Percentiles rank a stretch among this genome's conserved stretches.
Conservation (phyloP, 495 filamentous ascomycete species). For the Paragyromitra xinjiangensis region DNA sequence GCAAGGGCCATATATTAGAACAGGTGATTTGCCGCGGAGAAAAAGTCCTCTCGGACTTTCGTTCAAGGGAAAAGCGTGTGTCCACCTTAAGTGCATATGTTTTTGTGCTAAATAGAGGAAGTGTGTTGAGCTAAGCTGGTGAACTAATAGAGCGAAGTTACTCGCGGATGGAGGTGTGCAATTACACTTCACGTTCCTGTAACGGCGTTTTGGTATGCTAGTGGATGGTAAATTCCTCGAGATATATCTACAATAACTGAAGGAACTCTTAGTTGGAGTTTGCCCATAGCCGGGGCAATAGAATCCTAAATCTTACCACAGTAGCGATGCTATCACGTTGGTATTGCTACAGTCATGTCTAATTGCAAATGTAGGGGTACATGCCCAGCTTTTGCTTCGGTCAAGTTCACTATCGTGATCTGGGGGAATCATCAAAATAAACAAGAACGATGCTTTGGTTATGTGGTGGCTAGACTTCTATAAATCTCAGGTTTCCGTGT, state of each 20-base stretch:
- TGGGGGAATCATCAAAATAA: background rate
- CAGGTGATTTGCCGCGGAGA: too few species aligned
- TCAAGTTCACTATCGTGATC: background rate
- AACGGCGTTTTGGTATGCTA: background rate
- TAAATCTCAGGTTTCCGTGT: slow-evolving; percentile 2
- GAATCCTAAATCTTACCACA: too few species aligned
- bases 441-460: background rate
- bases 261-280: too few species aligned
- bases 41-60: background rate
- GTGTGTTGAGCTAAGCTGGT: background rate
- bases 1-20: background rate
- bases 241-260: background rate
- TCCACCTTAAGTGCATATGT: background rate
- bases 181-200: background rate
- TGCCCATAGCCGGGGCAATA: too few species aligned
- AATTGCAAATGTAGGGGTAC: slow-evolving; percentile 1
- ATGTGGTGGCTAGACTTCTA: background rate
- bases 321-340: too few species aligned
- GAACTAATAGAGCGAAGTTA: background rate
- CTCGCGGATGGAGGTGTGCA: background rate
- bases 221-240: background rate
- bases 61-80: background rate
- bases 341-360: background rate
- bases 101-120: too few species aligned
- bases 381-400: background rate